These are phyloP conservation scores for Phytophthora cactorum DNA, from an alignment of 352 stramenopile species.

Conservation along the genomic window DNA sequence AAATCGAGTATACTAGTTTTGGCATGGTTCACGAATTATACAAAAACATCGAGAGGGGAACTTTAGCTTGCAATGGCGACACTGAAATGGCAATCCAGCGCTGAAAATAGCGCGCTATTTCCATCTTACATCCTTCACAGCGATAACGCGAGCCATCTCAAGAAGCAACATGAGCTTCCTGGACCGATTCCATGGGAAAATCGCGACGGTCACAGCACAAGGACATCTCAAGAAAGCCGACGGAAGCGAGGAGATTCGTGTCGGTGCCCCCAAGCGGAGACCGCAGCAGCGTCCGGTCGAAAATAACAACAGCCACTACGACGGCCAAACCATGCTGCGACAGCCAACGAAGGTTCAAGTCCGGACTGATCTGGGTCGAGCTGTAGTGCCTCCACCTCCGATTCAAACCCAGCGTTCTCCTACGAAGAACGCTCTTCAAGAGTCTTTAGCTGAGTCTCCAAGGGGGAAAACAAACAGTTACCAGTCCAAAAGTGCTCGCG, in stretches of 20 bases:
- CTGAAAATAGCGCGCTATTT: too few species aligned
- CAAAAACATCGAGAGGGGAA: too few species aligned
- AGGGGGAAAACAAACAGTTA: constrained; percentile 21
- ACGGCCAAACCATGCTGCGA: constrained; percentile 28
- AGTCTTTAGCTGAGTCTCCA: constrained; percentile 18
- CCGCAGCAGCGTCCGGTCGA: constrained; percentile 10
- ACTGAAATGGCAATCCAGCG: too few species aligned
- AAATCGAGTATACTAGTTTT: too few species aligned
- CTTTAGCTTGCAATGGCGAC: too few species aligned
- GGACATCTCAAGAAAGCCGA: constrained; percentile 81
- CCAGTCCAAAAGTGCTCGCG: constrained; percentile 23
- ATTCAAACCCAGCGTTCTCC: constrained; percentile 23
- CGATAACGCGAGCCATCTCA: background rate
- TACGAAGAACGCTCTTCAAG: constrained; percentile 2
- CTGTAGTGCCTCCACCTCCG: constrained; percentile 6
- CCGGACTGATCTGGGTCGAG: constrained; percentile 5
- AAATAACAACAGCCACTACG: constrained; percentile 28
- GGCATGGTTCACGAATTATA: too few species aligned
- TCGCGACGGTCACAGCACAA: constrained; percentile 81
- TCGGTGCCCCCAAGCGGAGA: constrained; percentile 69
- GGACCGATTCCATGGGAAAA: constrained; percentile 85
- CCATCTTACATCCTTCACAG: too few species aligned
- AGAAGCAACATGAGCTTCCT: constrained; percentile 78
- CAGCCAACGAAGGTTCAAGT: constrained; percentile 29
- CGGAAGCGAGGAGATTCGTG: constrained; percentile 82